Evolutionary conservation across 768 basidiomycete genomes (phyloP), one percentile per base, ranked within the genome.

Genomic region (Saitozyma podzolica): DNA sequence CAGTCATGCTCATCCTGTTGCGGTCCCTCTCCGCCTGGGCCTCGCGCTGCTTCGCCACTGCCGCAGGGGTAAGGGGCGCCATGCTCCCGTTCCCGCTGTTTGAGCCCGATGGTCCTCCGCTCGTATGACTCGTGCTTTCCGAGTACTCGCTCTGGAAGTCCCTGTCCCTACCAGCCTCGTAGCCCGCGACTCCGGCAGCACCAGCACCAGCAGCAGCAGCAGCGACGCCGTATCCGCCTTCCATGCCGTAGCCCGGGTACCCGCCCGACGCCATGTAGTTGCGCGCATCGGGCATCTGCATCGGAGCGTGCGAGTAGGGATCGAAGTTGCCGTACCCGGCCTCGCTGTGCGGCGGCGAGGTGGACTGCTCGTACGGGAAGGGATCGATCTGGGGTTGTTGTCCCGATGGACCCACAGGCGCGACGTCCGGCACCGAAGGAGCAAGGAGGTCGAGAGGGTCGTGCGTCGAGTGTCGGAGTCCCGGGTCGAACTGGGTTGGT

Each of bases 391-490:
- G 65, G n/a, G 63, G 59, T 13, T 11, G 13, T 11, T 47, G 11
- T 42, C 54, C 14, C 13, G 53, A 20, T 1, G 61, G 62, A 2
- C 63, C 58, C 29, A 57, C 56, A 49, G 58, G 49, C 8, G 42
- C 41, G 16, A 72, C 62, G 48, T 61, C 63, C 14, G 72, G 68
- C 0, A 71, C 70, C 6, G 72, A 72, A 14, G 75, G 75, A 5
- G 68, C 61, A 20, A 74, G 60, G 8, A 76, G 65, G 51, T 76
- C 75, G 47, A 76, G 63, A 4, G 75, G 75, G 54, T 76, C 75
- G 17, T 63, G 48, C 17, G 64, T 66, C 9, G 75, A 76, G 48
- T 76, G 73, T 50, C 74, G 64, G 40, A 65, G 68, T 14, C 60
- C 66, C 8, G 74, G 75, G 59, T 74, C 75, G 48, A 76, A 76